Percentiles rank a stretch among this genome's conserved stretches.
These are phyloP conservation scores for Trichoderma sp. DNA, from an alignment of 2,329 filamentous ascomycete species.

Conservation along the genomic window DNA sequence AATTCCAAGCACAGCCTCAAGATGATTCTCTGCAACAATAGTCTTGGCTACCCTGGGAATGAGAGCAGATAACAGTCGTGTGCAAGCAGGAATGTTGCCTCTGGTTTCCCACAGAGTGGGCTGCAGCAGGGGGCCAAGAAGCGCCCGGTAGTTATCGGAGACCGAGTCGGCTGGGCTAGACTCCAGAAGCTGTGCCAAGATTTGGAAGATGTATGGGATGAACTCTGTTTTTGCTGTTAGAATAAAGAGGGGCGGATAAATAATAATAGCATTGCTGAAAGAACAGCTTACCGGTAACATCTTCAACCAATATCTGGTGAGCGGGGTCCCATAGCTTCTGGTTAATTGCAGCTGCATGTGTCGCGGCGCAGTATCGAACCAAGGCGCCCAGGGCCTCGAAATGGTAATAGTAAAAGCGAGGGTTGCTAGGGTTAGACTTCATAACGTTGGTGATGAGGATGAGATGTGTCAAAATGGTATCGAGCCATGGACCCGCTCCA, in stretches of 20 bases:
- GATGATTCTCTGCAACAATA: constrained; percentile 74
- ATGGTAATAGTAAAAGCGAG: constrained; percentile 96
- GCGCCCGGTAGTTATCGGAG: constrained; percentile 73
- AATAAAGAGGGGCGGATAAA: not conserved
- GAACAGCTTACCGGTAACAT: constrained; percentile 65
- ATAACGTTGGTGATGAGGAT: constrained; percentile 90
- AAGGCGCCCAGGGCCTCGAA: constrained; percentile 93
- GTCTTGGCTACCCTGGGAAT: constrained; percentile 71
- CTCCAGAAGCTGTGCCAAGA: constrained; percentile 87
- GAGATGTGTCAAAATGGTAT: constrained; percentile 78
- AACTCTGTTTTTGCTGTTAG: constrained; percentile 62
- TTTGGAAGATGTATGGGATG: constrained; percentile 92
- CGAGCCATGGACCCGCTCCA: constrained; percentile 68
- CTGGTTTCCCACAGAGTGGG: constrained; percentile 87
- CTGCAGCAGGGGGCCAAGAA: constrained; percentile 75
- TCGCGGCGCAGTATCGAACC: constrained; percentile 63
- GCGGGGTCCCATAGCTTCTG: constrained; percentile 80
- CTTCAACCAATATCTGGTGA: constrained; percentile 72
- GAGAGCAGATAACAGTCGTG: constrained; percentile 78
- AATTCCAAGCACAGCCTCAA: constrained; percentile 87
- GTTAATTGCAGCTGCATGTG: constrained; percentile 72
- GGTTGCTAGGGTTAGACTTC: constrained; percentile 92
- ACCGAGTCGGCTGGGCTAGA: constrained; percentile 76
- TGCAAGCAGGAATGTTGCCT: constrained; percentile 89
- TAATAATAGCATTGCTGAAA: not conserved